Conservation (phyloP, 495 filamentous ascomycete genomes). For the Aspergillus avenaceus region DNA sequence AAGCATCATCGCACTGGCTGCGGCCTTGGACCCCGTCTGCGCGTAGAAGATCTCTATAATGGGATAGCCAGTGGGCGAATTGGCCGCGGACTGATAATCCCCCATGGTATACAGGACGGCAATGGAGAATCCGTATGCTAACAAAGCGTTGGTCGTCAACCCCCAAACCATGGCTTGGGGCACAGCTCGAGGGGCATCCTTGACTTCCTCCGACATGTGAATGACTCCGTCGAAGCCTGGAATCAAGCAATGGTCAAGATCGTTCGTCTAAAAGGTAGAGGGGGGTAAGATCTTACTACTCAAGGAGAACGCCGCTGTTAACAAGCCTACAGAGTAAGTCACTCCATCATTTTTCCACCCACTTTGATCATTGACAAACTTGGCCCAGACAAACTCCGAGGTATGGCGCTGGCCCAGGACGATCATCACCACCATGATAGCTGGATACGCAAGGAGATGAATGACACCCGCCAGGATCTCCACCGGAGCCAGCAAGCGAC, state of each 20-base stretch:
- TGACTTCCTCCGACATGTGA: slow-evolving; percentile 36
- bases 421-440: slow-evolving; percentile 37
- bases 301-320: slow-evolving; percentile 27
- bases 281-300: slow-evolving; percentile 15
- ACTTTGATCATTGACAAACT: slow-evolving; percentile 21
- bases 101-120: neutral
- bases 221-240: slow-evolving; percentile 25
- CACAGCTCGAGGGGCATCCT: neutral
- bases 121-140: neutral
- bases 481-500: slow-evolving; percentile 38
- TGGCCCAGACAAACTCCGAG: slow-evolving; percentile 39
- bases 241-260: neutral
- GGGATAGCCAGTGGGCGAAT: neutral
- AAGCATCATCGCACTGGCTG: neutral
- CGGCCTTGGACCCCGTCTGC: neutral
- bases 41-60: slow-evolving; percentile 2
- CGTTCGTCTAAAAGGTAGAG: neutral
- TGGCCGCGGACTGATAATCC: neutral
- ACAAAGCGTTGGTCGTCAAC: neutral
- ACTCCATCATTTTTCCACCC: slow-evolving; percentile 36
- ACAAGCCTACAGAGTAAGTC: slow-evolving; percentile 36
- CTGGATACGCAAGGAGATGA: slow-evolving; percentile 46
- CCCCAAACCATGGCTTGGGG: neutral
- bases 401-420: slow-evolving; percentile 37
- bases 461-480: slow-evolving; percentile 42